A percentile compares a stretch with the other conserved stretches of the same genome.
Conservation (phyloP, 306 rosid genomes). For the barrel medic (Medicago truncatula) region MtrunA17r5.0-ANR NC_053044.1:4106501-4107000, state of each 20-base stretch:
- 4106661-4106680: background rate
- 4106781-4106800: conserved; percentile 74
- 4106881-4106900: conserved; percentile 93
- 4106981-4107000: conserved; percentile 90
- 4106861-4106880: conserved; percentile 69
- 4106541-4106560: too few relatives aligned
- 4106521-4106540: too few relatives aligned
- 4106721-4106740: conserved; percentile 71
- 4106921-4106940: conserved; percentile 82
- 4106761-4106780: conserved; percentile 92
- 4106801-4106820: conserved; percentile 58
- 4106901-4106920: conserved; percentile 89
- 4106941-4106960: conserved; percentile 93
- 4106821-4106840: conserved; percentile 53
- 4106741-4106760: conserved; percentile 68
- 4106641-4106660: background rate
- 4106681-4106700: conserved; percentile 23
- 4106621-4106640: background rate
- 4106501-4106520: too few relatives aligned
- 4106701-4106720: conserved; percentile 69
- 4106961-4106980: conserved; percentile 93
- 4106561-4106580: too few relatives aligned
- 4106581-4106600: background rate
- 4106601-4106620: background rate
- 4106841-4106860: conserved; percentile 44